Percentiles rank a stretch among this genome's conserved stretches.
Evolutionary conservation across 192 early-diverging fungal genomes (phyloP).

Genomic region (Spinellus fusiger): DNA sequence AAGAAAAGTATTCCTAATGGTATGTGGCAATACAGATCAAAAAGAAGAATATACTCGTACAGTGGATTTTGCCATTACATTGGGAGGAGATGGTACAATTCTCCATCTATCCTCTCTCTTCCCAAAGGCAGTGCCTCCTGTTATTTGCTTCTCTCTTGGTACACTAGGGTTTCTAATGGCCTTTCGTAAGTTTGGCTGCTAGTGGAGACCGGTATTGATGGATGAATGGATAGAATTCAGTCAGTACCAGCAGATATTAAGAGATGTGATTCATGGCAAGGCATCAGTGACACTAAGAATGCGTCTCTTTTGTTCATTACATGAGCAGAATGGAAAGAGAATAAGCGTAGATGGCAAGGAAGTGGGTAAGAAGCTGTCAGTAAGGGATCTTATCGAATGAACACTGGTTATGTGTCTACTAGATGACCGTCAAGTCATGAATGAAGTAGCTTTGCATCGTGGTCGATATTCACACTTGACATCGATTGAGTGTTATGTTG

Average conservation of each 20-base stretch:
- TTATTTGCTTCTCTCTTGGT: conserved; percentile 92
- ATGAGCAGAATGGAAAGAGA: conserved; percentile 44
- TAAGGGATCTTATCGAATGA: not conserved
- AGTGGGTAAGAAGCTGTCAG: conserved; percentile 26
- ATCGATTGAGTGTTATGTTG: conserved; percentile 73
- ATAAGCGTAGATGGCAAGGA: conserved; percentile 44
- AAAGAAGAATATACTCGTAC: conserved; percentile 58
- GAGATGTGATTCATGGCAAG: conserved; percentile 55
- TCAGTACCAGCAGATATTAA: conserved; percentile 54
- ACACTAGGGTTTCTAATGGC: conserved; percentile 89
- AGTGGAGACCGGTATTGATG: not conserved
- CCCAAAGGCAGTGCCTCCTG: conserved; percentile 66
- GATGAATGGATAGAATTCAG: conserved; percentile 51
- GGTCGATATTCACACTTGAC: conserved; percentile 81
- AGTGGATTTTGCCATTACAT: conserved; percentile 84
- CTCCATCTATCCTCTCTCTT: conserved; percentile 83
- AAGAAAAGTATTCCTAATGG: not conserved
- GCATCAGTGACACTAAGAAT: conserved; percentile 71
- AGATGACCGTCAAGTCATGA: conserved; percentile 64
- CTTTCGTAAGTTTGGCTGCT: conserved; percentile 44
- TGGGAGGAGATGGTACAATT: conserved; percentile 91
- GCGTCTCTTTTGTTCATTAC: conserved; percentile 66
- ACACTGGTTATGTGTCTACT: not conserved
- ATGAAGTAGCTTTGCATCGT: conserved; percentile 84
- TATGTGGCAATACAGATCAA: conserved; percentile 16